Conservation (phyloP, 257 asterid genomes). For the Penstemon davidsonii region DNA sequence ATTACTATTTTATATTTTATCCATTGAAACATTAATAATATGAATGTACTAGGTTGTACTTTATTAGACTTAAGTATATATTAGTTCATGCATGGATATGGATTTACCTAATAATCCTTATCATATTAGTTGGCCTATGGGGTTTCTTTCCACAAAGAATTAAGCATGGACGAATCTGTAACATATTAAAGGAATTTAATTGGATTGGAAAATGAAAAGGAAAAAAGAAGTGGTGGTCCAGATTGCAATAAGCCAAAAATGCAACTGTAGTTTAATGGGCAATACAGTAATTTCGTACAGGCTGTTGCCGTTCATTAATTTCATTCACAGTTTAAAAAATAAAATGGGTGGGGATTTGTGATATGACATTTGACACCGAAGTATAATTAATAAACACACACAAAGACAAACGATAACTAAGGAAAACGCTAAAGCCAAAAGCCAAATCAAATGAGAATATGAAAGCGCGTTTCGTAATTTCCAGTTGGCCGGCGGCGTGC, state of each 20-base stretch:
- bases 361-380: slow-evolving; percentile 24
- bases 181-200: no score
- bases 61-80: no score
- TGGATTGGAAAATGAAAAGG: not conserved
- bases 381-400: not conserved
- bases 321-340: slow-evolving; percentile 1
- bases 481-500: slow-evolving; percentile 39
- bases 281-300: not conserved
- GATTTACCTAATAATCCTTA: no score
- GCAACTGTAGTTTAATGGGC: not conserved
- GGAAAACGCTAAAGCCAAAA: slow-evolving; percentile 18
- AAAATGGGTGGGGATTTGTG: not conserved
- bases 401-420: slow-evolving; percentile 15
- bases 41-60: no score
- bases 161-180: no score
- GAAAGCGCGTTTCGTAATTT: slow-evolving; percentile 26
- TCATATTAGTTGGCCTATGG: no score
- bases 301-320: slow-evolving; percentile 12
- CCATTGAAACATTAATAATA: no score
- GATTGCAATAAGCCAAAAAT: slow-evolving; percentile 2
- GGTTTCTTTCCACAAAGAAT: no score
- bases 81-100: no score
- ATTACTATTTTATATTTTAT: no score
- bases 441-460: slow-evolving; percentile 17
- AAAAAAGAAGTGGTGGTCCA: not conserved